Base-by-base conservation (phyloP, 2,329 filamentous ascomycete species). In the Calonectria hawksworthii region DNA sequence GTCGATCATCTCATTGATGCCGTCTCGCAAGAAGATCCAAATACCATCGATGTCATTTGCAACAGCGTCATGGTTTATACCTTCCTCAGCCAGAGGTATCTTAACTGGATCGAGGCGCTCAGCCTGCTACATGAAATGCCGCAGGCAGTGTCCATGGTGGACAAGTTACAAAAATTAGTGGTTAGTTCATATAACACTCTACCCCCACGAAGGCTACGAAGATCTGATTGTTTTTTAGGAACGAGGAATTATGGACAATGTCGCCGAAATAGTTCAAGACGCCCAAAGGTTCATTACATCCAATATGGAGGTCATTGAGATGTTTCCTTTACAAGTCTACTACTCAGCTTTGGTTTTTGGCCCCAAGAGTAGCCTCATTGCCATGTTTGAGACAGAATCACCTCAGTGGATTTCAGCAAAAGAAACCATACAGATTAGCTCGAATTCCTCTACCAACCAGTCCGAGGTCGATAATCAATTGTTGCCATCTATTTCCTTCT, bases 81-180 rank as follows among this genome's bases (percentile, higher is more conserved):
- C 0, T 76, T 76, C 14, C 9, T 76, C 0, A 26, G 21, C 16
- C 4, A 64, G 5, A 74, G 32, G 14, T 74, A 47, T 2, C 81
- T 89, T 1, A 82, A 88, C 68, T 89, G 86, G 86, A 78, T 89
- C 3, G 86, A 89, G 71, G 83, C 85, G 38, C 80, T 88, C 3
- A 85, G 85, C 59, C 81, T 87, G 6, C 73, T 85, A 68, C 13
- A 74, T 77, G 47, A 75, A 83, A 9, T 72, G 4, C n/a, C 32
- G 0, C 16, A 50, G 0, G 75, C 50, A 10, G 3, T 14, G 26
- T 30, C n/a, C 32, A 52, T 52, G 38, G 9, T 68, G 13, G 11
- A 11, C 32, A 54, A 68, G 32, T 28, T 68, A 3, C 50, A 64
- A 23, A 32, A 32, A 3, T 10, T 70, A 16, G 13, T 64, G 6